Conservation (phyloP, 192 early-diverging fungal species). For the Ambispora gerdemannii region DNA sequence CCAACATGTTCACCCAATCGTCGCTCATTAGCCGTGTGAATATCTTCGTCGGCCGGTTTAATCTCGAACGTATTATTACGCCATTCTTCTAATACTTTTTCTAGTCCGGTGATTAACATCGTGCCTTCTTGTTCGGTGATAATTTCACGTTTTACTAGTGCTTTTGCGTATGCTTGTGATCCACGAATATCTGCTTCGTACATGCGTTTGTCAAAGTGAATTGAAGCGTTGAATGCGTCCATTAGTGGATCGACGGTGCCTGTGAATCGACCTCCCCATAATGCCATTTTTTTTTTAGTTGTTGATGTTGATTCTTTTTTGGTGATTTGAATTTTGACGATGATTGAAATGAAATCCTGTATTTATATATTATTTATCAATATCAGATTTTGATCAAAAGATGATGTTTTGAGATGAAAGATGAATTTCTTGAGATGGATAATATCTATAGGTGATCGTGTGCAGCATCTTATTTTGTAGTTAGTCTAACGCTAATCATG, state of each 20-base stretch:
- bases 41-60: constrained; percentile 88
- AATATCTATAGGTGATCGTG: too few species aligned
- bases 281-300: too few species aligned
- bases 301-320: too few species aligned
- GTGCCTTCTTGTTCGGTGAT: constrained; percentile 73
- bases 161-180: constrained; percentile 87
- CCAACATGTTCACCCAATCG: constrained; percentile 91
- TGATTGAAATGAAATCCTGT: too few species aligned
- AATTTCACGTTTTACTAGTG: constrained; percentile 67
- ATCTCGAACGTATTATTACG: constrained; percentile 65
- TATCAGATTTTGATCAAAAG: too few species aligned
- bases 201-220: constrained; percentile 92
- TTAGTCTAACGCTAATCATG: too few species aligned
- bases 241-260: constrained; percentile 93
- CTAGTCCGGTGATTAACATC: constrained; percentile 71
- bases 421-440: too few species aligned
- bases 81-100: constrained; percentile 82
- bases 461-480: too few species aligned
- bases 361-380: too few species aligned
- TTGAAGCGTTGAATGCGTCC: constrained; percentile 95
- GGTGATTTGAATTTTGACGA: too few species aligned
- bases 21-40: constrained; percentile 98
- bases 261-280: constrained; percentile 88
- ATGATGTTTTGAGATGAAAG: too few species aligned
- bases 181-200: constrained; percentile 84